A percentile compares a stretch with the other conserved stretches of the same genome.
Conservation (phyloP, 306 rosid genomes). For the Cajanus cajan region DNA sequence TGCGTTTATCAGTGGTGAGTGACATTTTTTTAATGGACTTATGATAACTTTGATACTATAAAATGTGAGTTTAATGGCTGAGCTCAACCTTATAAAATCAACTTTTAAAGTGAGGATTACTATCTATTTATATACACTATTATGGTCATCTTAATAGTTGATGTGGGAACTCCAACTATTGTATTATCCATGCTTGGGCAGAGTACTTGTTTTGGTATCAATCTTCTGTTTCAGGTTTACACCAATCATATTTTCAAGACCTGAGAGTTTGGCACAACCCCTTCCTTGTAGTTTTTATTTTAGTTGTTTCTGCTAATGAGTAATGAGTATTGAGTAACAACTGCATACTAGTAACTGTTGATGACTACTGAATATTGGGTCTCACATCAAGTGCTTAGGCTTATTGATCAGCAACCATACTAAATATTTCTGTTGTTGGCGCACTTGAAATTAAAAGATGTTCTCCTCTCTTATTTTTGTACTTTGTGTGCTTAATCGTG, state of each 20-base stretch:
- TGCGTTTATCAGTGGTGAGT: too few species aligned
- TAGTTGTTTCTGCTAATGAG: neutral
- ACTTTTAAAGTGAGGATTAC: too few species aligned
- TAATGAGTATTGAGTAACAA: neutral
- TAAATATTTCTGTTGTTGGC: neutral
- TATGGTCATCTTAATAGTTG: too few species aligned
- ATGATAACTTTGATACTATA: too few species aligned
- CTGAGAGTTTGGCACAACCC: neutral
- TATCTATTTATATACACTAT: too few species aligned
- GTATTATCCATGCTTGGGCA: neutral
- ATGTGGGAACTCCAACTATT: too few species aligned
- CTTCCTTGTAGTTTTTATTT: neutral
- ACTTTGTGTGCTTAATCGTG: conserved; percentile 31
- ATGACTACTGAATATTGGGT: neutral
- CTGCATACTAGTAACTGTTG: neutral
- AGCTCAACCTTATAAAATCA: too few species aligned
- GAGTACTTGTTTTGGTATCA: neutral
- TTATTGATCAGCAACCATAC: conserved; percentile 10
- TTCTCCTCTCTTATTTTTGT: conserved; percentile 2
- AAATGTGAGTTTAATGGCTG: too few species aligned
- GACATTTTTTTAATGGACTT: too few species aligned
- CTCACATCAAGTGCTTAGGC: neutral
- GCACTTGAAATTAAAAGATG: neutral
- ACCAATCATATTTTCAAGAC: neutral
- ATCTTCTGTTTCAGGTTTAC: neutral